phyloP scores from a whole-genome alignment of 257 asterid genomes.

The Rauvolfia tetraphylla region DNA sequence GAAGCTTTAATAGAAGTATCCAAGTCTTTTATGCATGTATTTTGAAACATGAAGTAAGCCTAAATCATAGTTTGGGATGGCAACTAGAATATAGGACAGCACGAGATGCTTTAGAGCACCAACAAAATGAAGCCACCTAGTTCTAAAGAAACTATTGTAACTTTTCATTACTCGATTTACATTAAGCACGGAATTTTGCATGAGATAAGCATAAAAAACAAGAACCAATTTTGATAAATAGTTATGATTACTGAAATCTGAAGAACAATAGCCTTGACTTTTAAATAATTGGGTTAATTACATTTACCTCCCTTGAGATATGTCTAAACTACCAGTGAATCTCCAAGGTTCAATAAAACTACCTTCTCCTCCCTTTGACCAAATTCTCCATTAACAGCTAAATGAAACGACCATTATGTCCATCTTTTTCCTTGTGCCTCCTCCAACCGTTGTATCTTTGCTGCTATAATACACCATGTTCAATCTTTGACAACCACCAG shows the following conservation, averaged over 20 bases:
- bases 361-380: too few relatives aligned
- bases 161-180: not conserved
- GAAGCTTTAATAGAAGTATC: not conserved
- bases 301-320: too few relatives aligned
- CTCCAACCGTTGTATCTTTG: too few relatives aligned
- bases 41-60: not conserved
- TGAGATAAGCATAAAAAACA: not conserved
- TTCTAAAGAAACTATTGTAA: not conserved
- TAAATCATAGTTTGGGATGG: not conserved
- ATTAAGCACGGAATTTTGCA: not conserved
- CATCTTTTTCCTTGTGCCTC: too few relatives aligned
- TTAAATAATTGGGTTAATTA: not conserved
- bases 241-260: not conserved
- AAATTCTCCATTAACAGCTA: too few relatives aligned
- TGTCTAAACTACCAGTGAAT: too few relatives aligned
- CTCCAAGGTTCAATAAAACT: too few relatives aligned
- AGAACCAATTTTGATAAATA: not conserved
- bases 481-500: too few relatives aligned
- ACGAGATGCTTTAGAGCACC: not conserved
- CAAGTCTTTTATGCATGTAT: too few relatives aligned
- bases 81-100: not conserved
- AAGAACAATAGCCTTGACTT: not conserved
- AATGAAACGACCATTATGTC: too few relatives aligned
- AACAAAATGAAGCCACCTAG: not conserved
- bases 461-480: too few relatives aligned